These are phyloP conservation scores for Cladophialophora chaetospira DNA, from an alignment of 2,329 filamentous ascomycete genomes.

Conservation along the genomic window DNA sequence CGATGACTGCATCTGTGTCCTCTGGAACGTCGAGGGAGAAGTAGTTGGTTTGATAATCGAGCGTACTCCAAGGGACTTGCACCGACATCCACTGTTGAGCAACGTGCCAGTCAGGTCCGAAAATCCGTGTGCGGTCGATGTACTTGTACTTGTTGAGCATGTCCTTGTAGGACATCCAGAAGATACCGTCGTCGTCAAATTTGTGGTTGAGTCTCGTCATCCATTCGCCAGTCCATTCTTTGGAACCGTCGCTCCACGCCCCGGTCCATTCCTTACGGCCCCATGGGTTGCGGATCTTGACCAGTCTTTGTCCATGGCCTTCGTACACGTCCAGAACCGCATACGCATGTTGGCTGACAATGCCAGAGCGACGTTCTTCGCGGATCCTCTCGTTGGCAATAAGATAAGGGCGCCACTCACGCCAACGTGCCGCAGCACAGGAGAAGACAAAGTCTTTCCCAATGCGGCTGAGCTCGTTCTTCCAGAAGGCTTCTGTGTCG, in stretches of 20 bases:
- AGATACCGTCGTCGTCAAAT: slow-evolving; percentile 74
- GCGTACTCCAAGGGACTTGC: slow-evolving; percentile 61
- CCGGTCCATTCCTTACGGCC: slow-evolving; percentile 80
- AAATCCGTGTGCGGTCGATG: slow-evolving; percentile 63
- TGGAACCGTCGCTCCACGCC: slow-evolving; percentile 78
- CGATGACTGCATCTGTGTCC: slow-evolving; percentile 58
- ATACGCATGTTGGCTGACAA: slow-evolving; percentile 56
- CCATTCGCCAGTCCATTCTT: slow-evolving; percentile 82
- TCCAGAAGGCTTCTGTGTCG: slow-evolving; percentile 79
- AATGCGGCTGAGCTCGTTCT: slow-evolving; percentile 74
- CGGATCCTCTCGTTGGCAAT: slow-evolving; percentile 33
- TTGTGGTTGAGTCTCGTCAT: slow-evolving; percentile 70
- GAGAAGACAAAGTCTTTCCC: slow-evolving; percentile 71
- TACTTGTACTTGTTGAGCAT: slow-evolving; percentile 61
- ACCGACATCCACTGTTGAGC: slow-evolving; percentile 64
- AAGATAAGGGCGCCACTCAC: slow-evolving; percentile 31
- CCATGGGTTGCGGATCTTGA: slow-evolving; percentile 71
- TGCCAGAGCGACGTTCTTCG: slow-evolving; percentile 45
- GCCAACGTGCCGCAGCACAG: slow-evolving; percentile 48
- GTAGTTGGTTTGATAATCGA: slow-evolving; percentile 61
- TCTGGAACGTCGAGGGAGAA: slow-evolving; percentile 59
- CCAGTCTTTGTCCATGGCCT: slow-evolving; percentile 63
- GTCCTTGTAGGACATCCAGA: slow-evolving; percentile 64
- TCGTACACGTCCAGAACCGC: slow-evolving; percentile 63
- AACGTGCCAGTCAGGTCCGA: slow-evolving; percentile 62